Conservation (phyloP, 257 asterid genomes). For the Thymus mandschuricus region DNA sequence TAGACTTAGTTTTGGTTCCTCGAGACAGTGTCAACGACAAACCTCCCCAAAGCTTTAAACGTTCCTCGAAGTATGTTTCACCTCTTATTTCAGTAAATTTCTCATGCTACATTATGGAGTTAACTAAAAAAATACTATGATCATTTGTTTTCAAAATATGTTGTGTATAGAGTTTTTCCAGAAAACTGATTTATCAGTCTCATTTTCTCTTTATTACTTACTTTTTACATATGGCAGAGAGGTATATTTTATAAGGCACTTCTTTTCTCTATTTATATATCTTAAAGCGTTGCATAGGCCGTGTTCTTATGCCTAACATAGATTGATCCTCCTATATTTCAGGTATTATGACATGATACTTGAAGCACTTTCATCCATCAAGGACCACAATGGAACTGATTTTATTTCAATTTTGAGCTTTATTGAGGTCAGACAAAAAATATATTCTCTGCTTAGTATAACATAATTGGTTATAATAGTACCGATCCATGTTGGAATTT, state of each 20-base stretch:
- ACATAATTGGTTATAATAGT: constrained; percentile 6
- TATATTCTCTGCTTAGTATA: not conserved
- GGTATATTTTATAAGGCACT: not conserved
- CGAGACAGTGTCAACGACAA: constrained; percentile 31
- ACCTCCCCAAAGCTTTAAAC: constrained; percentile 30
- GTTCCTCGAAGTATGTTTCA: constrained; percentile 34
- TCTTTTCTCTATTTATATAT: not conserved
- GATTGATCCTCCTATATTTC: constrained; percentile 30
- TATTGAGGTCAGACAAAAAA: constrained; percentile 56
- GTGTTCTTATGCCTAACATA: constrained; percentile 22
- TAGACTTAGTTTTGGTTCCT: constrained; percentile 20
- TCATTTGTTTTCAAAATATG: not conserved
- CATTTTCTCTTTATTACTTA: constrained; percentile 14
- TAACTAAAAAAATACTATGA: not conserved
- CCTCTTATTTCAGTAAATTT: constrained; percentile 27
- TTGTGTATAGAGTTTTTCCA: not conserved
- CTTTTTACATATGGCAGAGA: not conserved
- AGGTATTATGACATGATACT: constrained; percentile 53
- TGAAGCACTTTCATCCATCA: constrained; percentile 58
- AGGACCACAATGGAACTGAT: constrained; percentile 53
- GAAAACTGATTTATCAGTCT: not conserved
- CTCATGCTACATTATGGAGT: not conserved
- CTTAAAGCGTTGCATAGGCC: constrained; percentile 12
- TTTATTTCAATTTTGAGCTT: constrained; percentile 46
- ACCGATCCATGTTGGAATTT: not conserved